Conservation (phyloP, 441 rosid genomes). For the Euphorbia schlechtendalii region DNA sequence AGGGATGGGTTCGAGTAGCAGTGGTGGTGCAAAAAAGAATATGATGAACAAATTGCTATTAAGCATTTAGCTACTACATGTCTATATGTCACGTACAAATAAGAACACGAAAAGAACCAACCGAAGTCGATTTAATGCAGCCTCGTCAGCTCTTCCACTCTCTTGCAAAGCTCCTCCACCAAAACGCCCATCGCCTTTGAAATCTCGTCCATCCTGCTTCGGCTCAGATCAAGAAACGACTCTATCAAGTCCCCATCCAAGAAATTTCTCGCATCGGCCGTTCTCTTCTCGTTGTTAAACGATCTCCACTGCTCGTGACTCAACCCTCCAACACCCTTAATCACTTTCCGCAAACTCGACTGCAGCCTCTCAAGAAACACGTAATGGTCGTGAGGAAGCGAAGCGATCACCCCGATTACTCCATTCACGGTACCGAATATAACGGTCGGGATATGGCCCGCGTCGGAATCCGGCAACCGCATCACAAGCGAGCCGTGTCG, state of each 20-base stretch:
- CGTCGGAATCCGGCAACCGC: conserved; percentile 93
- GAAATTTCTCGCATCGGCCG: conserved; percentile 64
- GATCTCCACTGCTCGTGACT: conserved; percentile 97
- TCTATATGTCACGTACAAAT: no score
- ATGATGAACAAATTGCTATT: no score
- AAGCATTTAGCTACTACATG: no score
- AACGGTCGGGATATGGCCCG: conserved; percentile 73
- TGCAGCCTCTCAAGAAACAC: conserved; percentile 78
- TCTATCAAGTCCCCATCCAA: conserved; percentile 90
- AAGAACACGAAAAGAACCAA: neutral
- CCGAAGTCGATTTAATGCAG: conserved; percentile 49
- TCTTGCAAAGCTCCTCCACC: conserved; percentile 81
- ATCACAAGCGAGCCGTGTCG: conserved; percentile 94
- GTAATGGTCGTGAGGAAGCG: conserved; percentile 76
- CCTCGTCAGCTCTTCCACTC: conserved; percentile 84
- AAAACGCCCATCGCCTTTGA: conserved; percentile 58
- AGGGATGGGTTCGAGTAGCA: no score
- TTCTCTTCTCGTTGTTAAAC: conserved; percentile 84
- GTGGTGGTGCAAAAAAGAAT: no score
- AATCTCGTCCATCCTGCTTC: conserved; percentile 74
- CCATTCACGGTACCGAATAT: conserved; percentile 86
- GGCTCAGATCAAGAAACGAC: conserved; percentile 75
- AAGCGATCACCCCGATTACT: conserved; percentile 92
- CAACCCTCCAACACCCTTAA: conserved; percentile 87
- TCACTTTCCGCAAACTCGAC: conserved; percentile 69